Evolutionary conservation across 2,329 filamentous ascomycete genomes (phyloP).

Genomic region (Alternaria infectoria): DNA sequence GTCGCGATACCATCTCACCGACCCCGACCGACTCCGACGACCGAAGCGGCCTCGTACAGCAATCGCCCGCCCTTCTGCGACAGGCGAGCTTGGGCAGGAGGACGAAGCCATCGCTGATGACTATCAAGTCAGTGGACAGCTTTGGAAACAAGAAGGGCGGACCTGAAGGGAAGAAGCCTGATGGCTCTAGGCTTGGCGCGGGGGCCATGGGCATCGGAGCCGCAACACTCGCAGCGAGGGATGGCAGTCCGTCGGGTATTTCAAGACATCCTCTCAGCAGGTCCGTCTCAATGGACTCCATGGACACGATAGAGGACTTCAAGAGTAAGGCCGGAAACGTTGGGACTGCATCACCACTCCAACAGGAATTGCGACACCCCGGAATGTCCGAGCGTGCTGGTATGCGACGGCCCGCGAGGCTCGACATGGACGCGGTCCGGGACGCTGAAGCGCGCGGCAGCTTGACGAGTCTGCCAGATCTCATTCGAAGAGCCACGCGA

Average conservation of each 20-base stretch:
- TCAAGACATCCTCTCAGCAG: constrained; percentile 35
- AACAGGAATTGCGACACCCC: constrained; percentile 35
- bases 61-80: constrained; percentile 41
- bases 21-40: constrained; percentile 42
- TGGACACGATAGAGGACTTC: constrained; percentile 33
- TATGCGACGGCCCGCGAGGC: constrained; percentile 66
- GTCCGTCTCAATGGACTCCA: constrained; percentile 44
- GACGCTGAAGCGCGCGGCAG: constrained; percentile 85
- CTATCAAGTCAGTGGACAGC: constrained; percentile 53
- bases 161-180: constrained; percentile 26
- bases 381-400: constrained; percentile 52
- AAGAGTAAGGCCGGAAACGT: constrained; percentile 20
- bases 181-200: constrained; percentile 15
- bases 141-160: constrained; percentile 29
- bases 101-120: constrained; percentile 56
- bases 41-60: constrained; percentile 46
- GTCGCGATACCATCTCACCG: constrained; percentile 38
- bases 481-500: constrained; percentile 86
- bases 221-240: constrained; percentile 33
- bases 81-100: constrained; percentile 58
- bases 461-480: constrained; percentile 86
- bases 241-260: constrained; percentile 28
- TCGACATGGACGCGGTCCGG: constrained; percentile 83
- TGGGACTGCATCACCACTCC: constrained; percentile 28
- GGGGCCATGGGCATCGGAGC: constrained; percentile 34